phyloP scores from a whole-genome alignment of 495 filamentous ascomycete genomes.

The Trichoderma reesei region DNA sequence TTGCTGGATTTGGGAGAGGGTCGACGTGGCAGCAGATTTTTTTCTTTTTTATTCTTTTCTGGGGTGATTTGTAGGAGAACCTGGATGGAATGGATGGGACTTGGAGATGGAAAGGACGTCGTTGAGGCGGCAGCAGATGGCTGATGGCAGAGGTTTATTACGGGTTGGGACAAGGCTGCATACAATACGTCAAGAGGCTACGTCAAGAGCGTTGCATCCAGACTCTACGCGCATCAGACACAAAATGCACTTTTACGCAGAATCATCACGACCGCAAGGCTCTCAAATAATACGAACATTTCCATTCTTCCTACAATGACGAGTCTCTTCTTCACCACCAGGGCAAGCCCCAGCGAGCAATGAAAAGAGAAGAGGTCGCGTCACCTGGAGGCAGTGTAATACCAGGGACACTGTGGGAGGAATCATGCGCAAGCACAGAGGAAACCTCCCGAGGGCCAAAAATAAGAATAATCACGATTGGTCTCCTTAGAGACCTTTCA shows the following conservation, averaged over 20 bases:
- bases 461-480: conserved; percentile 82
- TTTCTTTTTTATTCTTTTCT: too few relatives aligned
- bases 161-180: too few relatives aligned
- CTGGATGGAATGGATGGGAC: not conserved
- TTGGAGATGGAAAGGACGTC: not conserved
- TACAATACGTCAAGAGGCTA: too few relatives aligned
- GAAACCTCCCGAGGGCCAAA: conserved; percentile 47
- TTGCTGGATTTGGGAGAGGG: too few relatives aligned
- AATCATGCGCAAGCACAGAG: conserved; percentile 38
- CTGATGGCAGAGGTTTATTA: too few relatives aligned
- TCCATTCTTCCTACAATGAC: not conserved
- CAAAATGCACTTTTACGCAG: not conserved
- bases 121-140: not conserved
- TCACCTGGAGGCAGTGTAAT: conserved; percentile 26
- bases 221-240: too few relatives aligned
- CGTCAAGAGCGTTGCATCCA: not conserved
- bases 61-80: too few relatives aligned
- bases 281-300: not conserved
- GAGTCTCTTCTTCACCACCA: conserved; percentile 22
- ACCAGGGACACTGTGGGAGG: conserved; percentile 24
- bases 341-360: conserved; percentile 20
- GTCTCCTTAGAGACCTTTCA: conserved; percentile 56
- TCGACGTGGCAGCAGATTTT: too few relatives aligned
- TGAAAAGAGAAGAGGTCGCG: conserved; percentile 24
- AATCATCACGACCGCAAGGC: too few relatives aligned